Base-by-base conservation (phyloP, 2,329 filamentous ascomycete genomes). In the Ophiocordyceps camponoti-rufipedis region DNA sequence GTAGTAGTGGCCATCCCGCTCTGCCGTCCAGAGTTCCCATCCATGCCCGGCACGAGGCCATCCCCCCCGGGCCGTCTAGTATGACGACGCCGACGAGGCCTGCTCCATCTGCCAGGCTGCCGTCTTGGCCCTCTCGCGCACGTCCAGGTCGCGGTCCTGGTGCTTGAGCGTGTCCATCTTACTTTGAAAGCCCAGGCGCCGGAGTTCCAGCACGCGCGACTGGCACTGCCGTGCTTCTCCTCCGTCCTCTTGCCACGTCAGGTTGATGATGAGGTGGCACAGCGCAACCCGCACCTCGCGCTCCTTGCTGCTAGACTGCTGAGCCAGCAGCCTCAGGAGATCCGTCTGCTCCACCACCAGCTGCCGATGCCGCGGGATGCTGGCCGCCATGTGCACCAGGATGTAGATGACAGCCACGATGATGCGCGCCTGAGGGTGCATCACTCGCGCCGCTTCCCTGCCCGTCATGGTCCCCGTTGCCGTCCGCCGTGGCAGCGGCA, bases 341-440 rank as follows among this genome's bases (percentile, higher is more conserved):
- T 82, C 74, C 2, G 76, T 81, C 60, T 95, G 87, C 3, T 78
- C 71, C 45, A 93, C 76, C 11, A 94, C 70, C 14, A 85, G 65
- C 55, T 88, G 79, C 46, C 86, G 78, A 61, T 95, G 86, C 29
- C 75, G 73, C 3, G 86, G 78, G 12, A 80, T 69, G 51, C 85
- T 85, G 10, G 88, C 89, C 16, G 87, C 86, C 54, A 96, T 78
- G 63, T 96, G 87, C 13, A 91, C 81, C 43, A 96, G 70, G 47
- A 95, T 80, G 58, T 80, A 91, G 28, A 86, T 76, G 11, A 89
- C 82, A 3, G 84, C 74, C 54, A 76, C 74, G 44, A 95, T 72
- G 49, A 95, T 82, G 60, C 85, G 82, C 23, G 71, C 58, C 50
- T 75, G 73, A 9, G 75, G 71, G 48, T 75, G 69, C 10, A 79